Evolutionary conservation across 2,329 filamentous ascomycete species (phyloP).

Genomic region (Pseudopithomyces chartarum): DNA sequence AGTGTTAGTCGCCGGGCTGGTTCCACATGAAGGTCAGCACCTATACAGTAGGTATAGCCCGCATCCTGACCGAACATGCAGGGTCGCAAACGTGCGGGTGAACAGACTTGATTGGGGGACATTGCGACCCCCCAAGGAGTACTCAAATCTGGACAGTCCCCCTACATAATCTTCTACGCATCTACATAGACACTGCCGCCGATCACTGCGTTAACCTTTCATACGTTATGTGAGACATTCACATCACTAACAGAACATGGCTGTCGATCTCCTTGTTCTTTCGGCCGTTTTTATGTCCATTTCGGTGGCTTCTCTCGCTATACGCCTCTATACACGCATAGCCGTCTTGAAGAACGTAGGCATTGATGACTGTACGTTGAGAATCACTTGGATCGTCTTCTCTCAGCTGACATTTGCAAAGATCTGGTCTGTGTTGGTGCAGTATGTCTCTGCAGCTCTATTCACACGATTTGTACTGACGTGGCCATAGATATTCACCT

Average conservation of each 20-base stretch:
- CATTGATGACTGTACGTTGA: neutral
- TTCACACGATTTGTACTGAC: neutral
- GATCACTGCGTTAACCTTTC: neutral
- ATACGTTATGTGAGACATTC: no score
- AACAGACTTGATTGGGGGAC: no score
- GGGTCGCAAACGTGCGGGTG: no score
- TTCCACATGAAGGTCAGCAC: no score
- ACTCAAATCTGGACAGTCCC: no score
- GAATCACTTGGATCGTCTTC: neutral
- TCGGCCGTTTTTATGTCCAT: neutral
- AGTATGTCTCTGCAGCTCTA: neutral
- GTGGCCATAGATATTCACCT: neutral
- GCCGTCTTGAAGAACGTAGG: neutral
- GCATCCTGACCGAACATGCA: no score
- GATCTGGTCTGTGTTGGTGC: neutral
- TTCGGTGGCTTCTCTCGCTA: neutral
- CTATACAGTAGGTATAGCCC: no score
- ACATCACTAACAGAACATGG: neutral
- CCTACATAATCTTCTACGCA: no score
- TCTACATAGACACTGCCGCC: neutral
- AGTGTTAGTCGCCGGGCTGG: neutral
- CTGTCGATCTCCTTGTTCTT: neutral
- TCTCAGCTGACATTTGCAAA: neutral
- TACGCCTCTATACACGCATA: neutral
- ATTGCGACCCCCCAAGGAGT: no score